phyloP scores from a whole-genome alignment of 805 yeast species.

The Saccharomycopsis fermentans region DNA sequence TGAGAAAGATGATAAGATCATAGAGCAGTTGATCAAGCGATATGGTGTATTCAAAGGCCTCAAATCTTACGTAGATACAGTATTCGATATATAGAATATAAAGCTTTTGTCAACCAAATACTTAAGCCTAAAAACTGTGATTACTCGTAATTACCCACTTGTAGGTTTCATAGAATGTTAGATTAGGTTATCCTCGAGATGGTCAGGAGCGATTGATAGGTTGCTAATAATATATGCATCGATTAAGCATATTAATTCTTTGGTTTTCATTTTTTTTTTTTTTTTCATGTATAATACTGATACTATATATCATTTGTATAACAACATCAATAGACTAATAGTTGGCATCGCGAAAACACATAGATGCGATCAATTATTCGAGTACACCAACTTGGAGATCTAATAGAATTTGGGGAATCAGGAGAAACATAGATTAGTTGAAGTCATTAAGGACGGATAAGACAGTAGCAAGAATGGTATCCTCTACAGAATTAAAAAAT shows the following conservation, averaged over 20 bases:
- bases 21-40: not conserved
- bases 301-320: too few relatives aligned
- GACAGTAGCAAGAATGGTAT: slow-evolving; percentile 33
- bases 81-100: not conserved
- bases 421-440: too few relatives aligned
- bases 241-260: too few relatives aligned
- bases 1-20: not conserved
- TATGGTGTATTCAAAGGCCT: not conserved
- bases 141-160: too few relatives aligned
- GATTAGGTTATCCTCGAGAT: too few relatives aligned
- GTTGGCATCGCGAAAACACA: too few relatives aligned
- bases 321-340: too few relatives aligned
- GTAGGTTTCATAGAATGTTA: too few relatives aligned
- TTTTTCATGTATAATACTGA: not conserved
- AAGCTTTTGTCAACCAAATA: not conserved
- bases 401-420: too few relatives aligned
- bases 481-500: slow-evolving; percentile 52
- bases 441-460: not conserved
- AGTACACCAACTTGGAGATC: too few relatives aligned
- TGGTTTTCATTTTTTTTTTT: not conserved
- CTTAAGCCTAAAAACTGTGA: too few relatives aligned
- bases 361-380: too few relatives aligned
- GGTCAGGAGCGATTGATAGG: not conserved
- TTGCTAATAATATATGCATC: not conserved
- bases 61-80: not conserved